Conservation (phyloP, 495 filamentous ascomycete species). For the Aspergillus sparsus region DNA sequence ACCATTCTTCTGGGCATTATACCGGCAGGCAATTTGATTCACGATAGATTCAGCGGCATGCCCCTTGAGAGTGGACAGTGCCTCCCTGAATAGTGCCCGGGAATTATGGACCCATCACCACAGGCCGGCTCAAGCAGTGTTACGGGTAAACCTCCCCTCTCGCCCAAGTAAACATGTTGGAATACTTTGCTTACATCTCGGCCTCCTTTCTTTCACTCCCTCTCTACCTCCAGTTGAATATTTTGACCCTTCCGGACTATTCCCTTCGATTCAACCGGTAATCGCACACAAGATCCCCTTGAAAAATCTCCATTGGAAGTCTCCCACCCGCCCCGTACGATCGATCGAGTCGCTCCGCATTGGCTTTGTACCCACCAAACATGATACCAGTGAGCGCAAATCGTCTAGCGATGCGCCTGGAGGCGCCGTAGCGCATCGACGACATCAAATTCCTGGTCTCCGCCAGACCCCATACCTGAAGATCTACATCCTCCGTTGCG, state of each 20-base stretch:
- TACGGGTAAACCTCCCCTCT: conserved; percentile 39
- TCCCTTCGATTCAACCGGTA: conserved; percentile 73
- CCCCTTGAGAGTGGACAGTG: conserved; percentile 26
- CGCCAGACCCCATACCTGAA: conserved; percentile 94
- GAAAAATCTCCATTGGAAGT: conserved; percentile 96
- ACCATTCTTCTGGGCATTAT: background rate
- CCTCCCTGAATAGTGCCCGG: conserved; percentile 35
- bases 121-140: conserved; percentile 53
- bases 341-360: conserved; percentile 92
- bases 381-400: conserved; percentile 35
- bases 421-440: conserved; percentile 57
- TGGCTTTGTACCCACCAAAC: conserved; percentile 67
- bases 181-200: conserved; percentile 9
- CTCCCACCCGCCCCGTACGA: conserved; percentile 81
- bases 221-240: conserved; percentile 56
- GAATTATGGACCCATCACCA: conserved; percentile 49
- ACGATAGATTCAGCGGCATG: conserved; percentile 33
- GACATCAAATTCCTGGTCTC: conserved; percentile 94
- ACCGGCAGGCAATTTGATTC: conserved; percentile 1
- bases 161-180: background rate
- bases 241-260: conserved; percentile 86
- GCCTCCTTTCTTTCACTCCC: background rate
- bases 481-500: conserved; percentile 82
- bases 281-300: conserved; percentile 80
- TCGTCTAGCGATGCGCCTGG: conserved; percentile 37